Conservation (phyloP, 805 yeast species). For the Candida maesae region DNA sequence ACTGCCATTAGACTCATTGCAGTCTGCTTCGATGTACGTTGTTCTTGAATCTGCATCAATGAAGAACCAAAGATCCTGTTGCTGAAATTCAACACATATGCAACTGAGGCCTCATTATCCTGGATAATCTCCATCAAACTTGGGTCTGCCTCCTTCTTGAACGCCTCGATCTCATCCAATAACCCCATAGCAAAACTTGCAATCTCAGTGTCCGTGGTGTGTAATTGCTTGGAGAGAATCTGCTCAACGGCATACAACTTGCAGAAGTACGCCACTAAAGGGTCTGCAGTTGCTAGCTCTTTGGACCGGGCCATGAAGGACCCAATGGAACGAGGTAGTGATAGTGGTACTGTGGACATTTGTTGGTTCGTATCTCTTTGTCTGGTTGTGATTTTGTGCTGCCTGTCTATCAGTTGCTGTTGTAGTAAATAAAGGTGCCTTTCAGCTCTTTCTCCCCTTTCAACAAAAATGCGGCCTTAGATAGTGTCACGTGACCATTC, state of each 20-base stretch:
- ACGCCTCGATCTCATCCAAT: slow-evolving; percentile 66
- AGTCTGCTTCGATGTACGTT: slow-evolving; percentile 41
- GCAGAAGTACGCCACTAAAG: slow-evolving; percentile 71
- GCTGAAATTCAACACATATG: slow-evolving; percentile 55
- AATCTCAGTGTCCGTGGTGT: slow-evolving; percentile 49
- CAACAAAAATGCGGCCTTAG: too few relatives aligned
- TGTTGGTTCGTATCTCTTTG: background rate
- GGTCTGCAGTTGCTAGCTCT: slow-evolving; percentile 57
- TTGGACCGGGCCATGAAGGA: slow-evolving; percentile 48
- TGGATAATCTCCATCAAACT: slow-evolving; percentile 45
- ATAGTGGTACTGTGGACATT: slow-evolving; percentile 10
- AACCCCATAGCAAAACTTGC: slow-evolving; percentile 58
- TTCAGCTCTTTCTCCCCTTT: too few relatives aligned
- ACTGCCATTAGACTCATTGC: slow-evolving; percentile 52
- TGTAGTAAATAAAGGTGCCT: too few relatives aligned
- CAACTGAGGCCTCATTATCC: slow-evolving; percentile 56
- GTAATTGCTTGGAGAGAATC: slow-evolving; percentile 58
- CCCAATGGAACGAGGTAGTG: slow-evolving; percentile 29
- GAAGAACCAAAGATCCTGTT: slow-evolving; percentile 53
- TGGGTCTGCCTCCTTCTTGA: slow-evolving; percentile 37
- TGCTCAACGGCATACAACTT: slow-evolving; percentile 67
- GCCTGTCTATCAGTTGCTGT: too few relatives aligned
- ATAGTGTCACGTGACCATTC: too few relatives aligned
- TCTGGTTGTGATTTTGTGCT: background rate
- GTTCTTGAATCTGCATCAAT: slow-evolving; percentile 43